These are phyloP conservation scores for Diaporthe sp. DNA, from an alignment of 2,329 filamentous ascomycete genomes.

Conservation along the genomic window DNA sequence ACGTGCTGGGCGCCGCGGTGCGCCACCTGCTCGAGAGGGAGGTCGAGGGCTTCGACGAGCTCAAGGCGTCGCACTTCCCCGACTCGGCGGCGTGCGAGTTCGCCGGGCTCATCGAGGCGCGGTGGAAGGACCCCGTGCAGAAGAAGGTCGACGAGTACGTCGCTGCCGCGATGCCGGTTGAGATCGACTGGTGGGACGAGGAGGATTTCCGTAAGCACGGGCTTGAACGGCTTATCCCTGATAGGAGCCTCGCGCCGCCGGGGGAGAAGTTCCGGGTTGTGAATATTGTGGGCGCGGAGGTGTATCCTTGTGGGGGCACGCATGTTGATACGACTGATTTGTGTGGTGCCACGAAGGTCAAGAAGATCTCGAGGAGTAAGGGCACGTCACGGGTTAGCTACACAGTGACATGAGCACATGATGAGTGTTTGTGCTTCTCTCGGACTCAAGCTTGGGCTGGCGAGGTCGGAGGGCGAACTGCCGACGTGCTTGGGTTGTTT, in stretches of 20 bases:
- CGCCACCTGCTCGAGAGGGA: slow-evolving; percentile 67
- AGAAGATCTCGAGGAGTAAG: slow-evolving; percentile 76
- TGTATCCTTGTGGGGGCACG: slow-evolving; percentile 82
- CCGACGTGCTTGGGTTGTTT: neutral
- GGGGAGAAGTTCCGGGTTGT: slow-evolving; percentile 76
- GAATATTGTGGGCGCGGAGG: slow-evolving; percentile 76
- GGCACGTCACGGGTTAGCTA: slow-evolving; percentile 73
- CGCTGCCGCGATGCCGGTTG: slow-evolving; percentile 67
- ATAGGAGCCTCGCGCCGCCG: slow-evolving; percentile 58
- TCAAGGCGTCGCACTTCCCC: slow-evolving; percentile 81
- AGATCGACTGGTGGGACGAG: slow-evolving; percentile 63
- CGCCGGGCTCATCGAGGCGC: slow-evolving; percentile 74
- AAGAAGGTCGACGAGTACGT: slow-evolving; percentile 71
- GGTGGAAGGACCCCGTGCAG: slow-evolving; percentile 75
- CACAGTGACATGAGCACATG: slow-evolving; percentile 31
- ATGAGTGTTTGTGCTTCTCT: neutral
- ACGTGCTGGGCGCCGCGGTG: slow-evolving; percentile 79
- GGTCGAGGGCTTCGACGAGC: slow-evolving; percentile 70
- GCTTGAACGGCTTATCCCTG: slow-evolving; percentile 68
- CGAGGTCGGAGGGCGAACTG: too few relatives aligned
- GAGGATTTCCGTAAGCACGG: slow-evolving; percentile 70
- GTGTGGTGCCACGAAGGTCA: slow-evolving; percentile 73
- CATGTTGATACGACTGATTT: slow-evolving; percentile 74
- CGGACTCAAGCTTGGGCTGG: too few relatives aligned
- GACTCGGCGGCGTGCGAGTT: slow-evolving; percentile 78